Evolutionary conservation across 1,139 yeast genomes (phyloP).

Genomic region (Eremothecium sinecaudum): DNA sequence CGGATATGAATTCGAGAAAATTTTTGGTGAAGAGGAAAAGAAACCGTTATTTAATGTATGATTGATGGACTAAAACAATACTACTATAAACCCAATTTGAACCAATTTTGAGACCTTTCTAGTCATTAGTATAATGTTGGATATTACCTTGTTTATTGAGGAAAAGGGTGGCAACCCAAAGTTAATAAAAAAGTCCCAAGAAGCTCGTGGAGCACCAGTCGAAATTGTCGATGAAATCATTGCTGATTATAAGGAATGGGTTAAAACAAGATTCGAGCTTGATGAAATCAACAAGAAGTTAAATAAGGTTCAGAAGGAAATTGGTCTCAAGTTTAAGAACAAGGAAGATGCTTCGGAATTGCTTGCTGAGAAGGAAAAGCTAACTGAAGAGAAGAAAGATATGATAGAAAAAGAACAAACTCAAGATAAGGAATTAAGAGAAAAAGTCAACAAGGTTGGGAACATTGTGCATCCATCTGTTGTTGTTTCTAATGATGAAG

Average conservation of each 20-base stretch:
- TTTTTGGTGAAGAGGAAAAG: too few species aligned
- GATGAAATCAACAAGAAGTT: conserved; percentile 82
- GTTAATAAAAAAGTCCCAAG: conserved; percentile 74
- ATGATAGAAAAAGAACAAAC: conserved; percentile 61
- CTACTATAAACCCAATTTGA: too few species aligned
- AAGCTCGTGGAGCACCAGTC: conserved; percentile 88
- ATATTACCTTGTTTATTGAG: conserved; percentile 78
- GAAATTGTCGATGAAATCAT: conserved; percentile 94
- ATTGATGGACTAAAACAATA: too few species aligned
- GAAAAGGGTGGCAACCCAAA: conserved; percentile 98
- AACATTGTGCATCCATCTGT: conserved; percentile 90
- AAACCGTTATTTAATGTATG: too few species aligned
- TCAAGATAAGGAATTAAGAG: conserved; percentile 65
- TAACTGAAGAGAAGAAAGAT: conserved; percentile 60
- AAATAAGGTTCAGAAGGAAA: conserved; percentile 83
- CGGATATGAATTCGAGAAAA: too few species aligned
- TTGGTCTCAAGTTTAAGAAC: conserved; percentile 84
- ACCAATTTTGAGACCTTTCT: too few species aligned
- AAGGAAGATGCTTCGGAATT: conserved; percentile 90
- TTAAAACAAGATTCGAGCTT: conserved; percentile 79
- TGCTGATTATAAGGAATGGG: conserved; percentile 85
- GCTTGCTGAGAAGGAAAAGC: conserved; percentile 66
- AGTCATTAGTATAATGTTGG: conserved; percentile 66
- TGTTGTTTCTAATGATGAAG: conserved; percentile 82
- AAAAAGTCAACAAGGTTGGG: conserved; percentile 82